Percentiles rank a stretch among this genome's conserved stretches.
phyloP scores from a whole-genome alignment of 352 stramenopile species.

The Saprolegnia diclina region DNA sequence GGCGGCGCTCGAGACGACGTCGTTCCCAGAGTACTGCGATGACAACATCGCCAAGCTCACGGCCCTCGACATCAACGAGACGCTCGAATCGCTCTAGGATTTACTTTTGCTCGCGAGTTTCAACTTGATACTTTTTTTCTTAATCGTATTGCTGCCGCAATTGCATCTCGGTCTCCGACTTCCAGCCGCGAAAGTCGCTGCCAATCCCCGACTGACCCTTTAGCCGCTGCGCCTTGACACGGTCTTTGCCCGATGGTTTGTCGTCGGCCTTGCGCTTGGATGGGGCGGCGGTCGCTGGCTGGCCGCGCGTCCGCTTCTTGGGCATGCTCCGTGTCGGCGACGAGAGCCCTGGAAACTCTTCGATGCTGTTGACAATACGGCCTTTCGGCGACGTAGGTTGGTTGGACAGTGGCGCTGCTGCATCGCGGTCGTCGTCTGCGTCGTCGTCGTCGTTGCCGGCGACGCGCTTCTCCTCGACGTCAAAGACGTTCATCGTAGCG shows the following conservation, averaged over 20 bases:
- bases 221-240: constrained; percentile 61
- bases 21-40: constrained; percentile 9
- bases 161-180: constrained; percentile 74
- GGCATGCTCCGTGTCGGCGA: not conserved
- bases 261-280: constrained; percentile 22
- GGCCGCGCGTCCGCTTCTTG: not conserved
- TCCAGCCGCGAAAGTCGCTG: constrained; percentile 66
- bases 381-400: not conserved
- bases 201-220: constrained; percentile 74
- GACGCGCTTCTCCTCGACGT: constrained; percentile 16
- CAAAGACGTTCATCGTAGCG: too few relatives aligned
- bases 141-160: constrained; percentile 74
- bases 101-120: not conserved
- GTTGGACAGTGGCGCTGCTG: constrained; percentile 27
- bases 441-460: constrained; percentile 19
- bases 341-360: not conserved
- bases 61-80: constrained; percentile 16
- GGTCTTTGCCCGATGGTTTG: constrained; percentile 55
- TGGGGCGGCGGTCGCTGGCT: not conserved
- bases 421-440: constrained; percentile 31
- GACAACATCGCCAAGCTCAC: not conserved
- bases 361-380: not conserved
- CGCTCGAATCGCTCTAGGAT: not conserved
- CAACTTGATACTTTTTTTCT: constrained; percentile 5
- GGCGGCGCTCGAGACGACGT: not conserved